Base-by-base conservation (phyloP, 2,329 filamentous ascomycete genomes). In the Davidsoniella eucalypti region DNA sequence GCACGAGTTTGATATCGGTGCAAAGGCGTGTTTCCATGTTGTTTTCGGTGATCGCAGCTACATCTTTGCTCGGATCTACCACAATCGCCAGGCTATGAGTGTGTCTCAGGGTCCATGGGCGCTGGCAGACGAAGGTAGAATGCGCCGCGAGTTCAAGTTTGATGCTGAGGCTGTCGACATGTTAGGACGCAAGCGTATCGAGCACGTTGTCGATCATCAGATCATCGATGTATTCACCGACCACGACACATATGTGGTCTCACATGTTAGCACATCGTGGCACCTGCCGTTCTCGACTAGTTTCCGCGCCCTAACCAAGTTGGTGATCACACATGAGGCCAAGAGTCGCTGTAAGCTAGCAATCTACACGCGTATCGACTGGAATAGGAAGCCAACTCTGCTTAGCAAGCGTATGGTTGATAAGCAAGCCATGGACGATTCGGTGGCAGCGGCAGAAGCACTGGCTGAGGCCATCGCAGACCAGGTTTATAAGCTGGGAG, bases 41-140 rank as follows among this genome's bases (percentile, higher is more conserved):
- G 74, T 98, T 47, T 98, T 96, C 64, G 92, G 92, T 37, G 92
- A 98, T 64, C 94, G 90, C 66, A 94, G 86, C 61, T 86, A 88
- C 33, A 81, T 96, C 38, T 98, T 95, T 66, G 87, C 92, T 58
- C 80, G 90, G 59, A 71, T 96, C 26, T 90, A 95, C 61, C 82
- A 86, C 61, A 87, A 94, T 61, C 76, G 84, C 47, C 75, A 80
- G 58, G 86, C 84, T 12, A 76, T 81, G 62, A 78, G 81, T 55
- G 87, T 95, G 55, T 78, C 82, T 2, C 88, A 95, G 64, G 84
- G 85, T 0, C 86, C 90, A 0, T 98, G 92, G 92, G 69, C 72
- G 16, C 71, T 80, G 45, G 44, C 48, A 1, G 49, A 51, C 25
- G 73, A 80, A 39, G 79, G 78, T 1, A 76, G 76, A 44, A 77